These are phyloP conservation scores for Cadophora sp. DNA, from an alignment of 2,329 filamentous ascomycete genomes.

Conservation along the genomic window DNA sequence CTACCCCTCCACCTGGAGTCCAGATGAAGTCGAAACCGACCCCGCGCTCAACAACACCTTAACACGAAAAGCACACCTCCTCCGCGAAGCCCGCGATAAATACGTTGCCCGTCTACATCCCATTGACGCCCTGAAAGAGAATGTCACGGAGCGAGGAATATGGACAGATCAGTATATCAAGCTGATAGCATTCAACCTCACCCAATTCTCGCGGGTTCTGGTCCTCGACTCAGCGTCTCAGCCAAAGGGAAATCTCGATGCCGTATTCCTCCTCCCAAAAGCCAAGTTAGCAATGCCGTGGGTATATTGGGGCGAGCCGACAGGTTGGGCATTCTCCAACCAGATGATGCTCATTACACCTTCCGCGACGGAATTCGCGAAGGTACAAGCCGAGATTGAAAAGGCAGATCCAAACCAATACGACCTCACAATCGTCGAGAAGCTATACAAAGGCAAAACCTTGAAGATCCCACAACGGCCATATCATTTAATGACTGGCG, in stretches of 20 bases:
- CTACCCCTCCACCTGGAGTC: slow-evolving; percentile 40
- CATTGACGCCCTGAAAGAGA: slow-evolving; percentile 33
- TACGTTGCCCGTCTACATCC: slow-evolving; percentile 39
- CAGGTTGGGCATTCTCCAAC: slow-evolving; percentile 35
- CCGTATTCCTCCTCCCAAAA: slow-evolving; percentile 39
- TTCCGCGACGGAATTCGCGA: slow-evolving; percentile 29
- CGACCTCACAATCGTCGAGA: slow-evolving; percentile 51
- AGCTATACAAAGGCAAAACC: slow-evolving; percentile 56
- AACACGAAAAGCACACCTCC: slow-evolving; percentile 36
- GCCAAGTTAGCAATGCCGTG: slow-evolving; percentile 41
- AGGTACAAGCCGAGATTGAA: slow-evolving; percentile 32
- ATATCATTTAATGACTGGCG: slow-evolving; percentile 61
- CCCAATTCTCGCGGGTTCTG: slow-evolving; percentile 37
- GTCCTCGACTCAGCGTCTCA: slow-evolving; percentile 36
- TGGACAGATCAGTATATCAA: slow-evolving; percentile 41
- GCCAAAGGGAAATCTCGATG: slow-evolving; percentile 37
- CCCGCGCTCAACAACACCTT: slow-evolving; percentile 27
- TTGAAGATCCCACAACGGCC: slow-evolving; percentile 62
- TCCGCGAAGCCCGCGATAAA: slow-evolving; percentile 33
- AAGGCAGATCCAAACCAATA: slow-evolving; percentile 31
- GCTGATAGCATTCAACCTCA: slow-evolving; percentile 42
- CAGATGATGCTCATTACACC: slow-evolving; percentile 39
- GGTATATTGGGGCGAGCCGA: slow-evolving; percentile 36
- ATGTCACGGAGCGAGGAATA: slow-evolving; percentile 26
- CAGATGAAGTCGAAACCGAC: slow-evolving; percentile 33